Evolutionary conservation across 164 flowering plant species (phyloP), one percentile per base, ranked within the genome.

Genomic region (Hamamelis virginiana): DNA sequence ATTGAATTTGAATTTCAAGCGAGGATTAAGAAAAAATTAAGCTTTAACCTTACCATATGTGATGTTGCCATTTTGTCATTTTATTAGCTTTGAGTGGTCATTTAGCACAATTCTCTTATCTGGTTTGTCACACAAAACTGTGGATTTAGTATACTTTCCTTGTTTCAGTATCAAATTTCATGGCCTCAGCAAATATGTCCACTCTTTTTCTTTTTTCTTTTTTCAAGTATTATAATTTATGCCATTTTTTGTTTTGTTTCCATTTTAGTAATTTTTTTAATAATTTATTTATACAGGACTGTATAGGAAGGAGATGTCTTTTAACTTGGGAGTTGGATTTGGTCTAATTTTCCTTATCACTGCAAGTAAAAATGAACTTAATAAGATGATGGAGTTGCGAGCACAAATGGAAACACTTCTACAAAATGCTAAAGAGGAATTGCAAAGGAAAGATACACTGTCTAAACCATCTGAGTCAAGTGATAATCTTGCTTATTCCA

Each of bases 291-390:
- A 3, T 63, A 8, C 80, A 81, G 89, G 81, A 51, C 33, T 19
- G 44, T 48, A 18, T 64, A 70, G 52, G 45, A 81, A 70, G 52
- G 87, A 82, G 1, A 55, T 52, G 3, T 69, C 76, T 56, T 80
- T 86, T 77, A 82, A 80, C 55, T 22, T 88, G 58, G 92, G 88
- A 60, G 68, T 85, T 48, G 92, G 86, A 16, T 78, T 84, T 62
- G 83, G 84, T 72, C 71, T 91, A 12, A 53, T 80, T 43, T 82
- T 73, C 68, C 85, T 91, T 0, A 55, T 83, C 45, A 85, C 84
- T 51, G 68, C 81, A 1, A 74, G 78, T 51, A 91, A 77, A 76
- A 80, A 72, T 67, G 91, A 91, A 65, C 78, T 85, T 44, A 55
- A 70, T 44, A 83, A 84, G 75, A 84, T 88, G 83, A 71, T 53